Evolutionary conservation across 306 rosid species (phyloP), one percentile per base, ranked within the genome.

Genomic region (Inga leiocalycina): DNA sequence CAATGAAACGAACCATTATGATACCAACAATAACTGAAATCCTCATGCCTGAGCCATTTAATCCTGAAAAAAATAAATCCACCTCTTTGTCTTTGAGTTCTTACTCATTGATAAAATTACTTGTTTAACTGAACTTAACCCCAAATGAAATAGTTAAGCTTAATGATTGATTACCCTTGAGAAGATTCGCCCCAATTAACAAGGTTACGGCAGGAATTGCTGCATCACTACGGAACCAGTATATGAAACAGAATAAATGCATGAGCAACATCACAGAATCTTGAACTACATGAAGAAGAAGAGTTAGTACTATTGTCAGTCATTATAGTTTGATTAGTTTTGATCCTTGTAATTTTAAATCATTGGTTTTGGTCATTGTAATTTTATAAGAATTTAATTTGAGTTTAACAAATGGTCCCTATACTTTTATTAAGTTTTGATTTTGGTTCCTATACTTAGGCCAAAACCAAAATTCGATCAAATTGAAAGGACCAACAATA

Each of bases 171-270:
- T 44, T 46, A 27, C 91, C 88, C 57, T 71, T 85, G 4, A 82
- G 64, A 77, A 89, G 90, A 51, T 89, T 89, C 49, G 85, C 92
- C 51, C 92, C 90, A 30, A 86, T 80, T 62, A 86, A 49, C 84
- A 89, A 41, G 10, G 87, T 86, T 77, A 87, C 71, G 14, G 76
- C 65, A n/a, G 90, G 90, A 77, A 89, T 77, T 30, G 85, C 77
- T 44, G 90, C 86, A 35, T 70, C 86, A 54, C 92, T 84, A 16
- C 7, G 76, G 41, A 67, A 67, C 44, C 3, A 82, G 16, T 15
- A 30, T 67, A 52, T 75, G 37, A 34, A 57, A 59, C 5, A 19
- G 52, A 54, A 75, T 49, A 24, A 74, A 51, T 51, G 30, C 30
- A 30, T 9, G 43, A 8, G 46, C 37, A 52, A 34, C 17, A 51